These are phyloP conservation scores for Circinella umbellata DNA, from an alignment of 371 early-diverging fungal genomes.

Conservation along the genomic window DNA sequence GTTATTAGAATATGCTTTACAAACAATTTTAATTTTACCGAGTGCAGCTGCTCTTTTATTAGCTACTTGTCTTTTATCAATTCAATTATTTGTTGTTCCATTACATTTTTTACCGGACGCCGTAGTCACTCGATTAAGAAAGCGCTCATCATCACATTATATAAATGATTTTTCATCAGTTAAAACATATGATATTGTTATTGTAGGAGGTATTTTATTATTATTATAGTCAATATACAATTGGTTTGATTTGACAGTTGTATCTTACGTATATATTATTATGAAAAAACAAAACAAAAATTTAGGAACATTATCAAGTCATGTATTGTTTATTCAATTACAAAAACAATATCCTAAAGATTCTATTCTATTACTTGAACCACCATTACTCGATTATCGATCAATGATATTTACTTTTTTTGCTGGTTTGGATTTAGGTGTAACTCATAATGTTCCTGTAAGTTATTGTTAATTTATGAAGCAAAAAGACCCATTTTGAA, in stretches of 20 bases:
- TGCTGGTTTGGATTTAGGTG: constrained; percentile 17
- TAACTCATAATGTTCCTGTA: constrained; percentile 14
- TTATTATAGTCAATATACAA: background rate
- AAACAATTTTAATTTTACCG: constrained; percentile 16
- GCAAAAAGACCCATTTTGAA: too few relatives aligned
- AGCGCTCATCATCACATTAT: background rate
- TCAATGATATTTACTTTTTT: constrained; percentile 12
- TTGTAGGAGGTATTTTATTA: constrained; percentile 13
- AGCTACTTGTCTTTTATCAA: constrained; percentile 8
- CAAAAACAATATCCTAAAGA: constrained; percentile 13
- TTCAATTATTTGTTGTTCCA: constrained; percentile 17
- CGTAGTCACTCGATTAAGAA: constrained; percentile 13
- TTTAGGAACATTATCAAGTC: constrained; percentile 10
- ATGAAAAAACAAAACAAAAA: background rate
- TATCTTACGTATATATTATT: background rate
- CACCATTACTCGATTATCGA: constrained; percentile 12
- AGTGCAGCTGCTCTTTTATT: constrained; percentile 13
- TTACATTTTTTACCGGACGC: constrained; percentile 18
- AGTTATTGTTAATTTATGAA: background rate
- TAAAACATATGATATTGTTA: constrained; percentile 17
- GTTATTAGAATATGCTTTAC: constrained; percentile 18
- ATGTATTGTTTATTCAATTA: constrained; percentile 9
- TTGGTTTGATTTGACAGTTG: background rate
- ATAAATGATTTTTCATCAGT: constrained; percentile 2
- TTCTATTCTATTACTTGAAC: constrained; percentile 13